These are phyloP conservation scores for Sphagnum tenellum DNA, from an alignment of 225 moss, liverwort and hornwort species.

Conservation along the genomic window DNA sequence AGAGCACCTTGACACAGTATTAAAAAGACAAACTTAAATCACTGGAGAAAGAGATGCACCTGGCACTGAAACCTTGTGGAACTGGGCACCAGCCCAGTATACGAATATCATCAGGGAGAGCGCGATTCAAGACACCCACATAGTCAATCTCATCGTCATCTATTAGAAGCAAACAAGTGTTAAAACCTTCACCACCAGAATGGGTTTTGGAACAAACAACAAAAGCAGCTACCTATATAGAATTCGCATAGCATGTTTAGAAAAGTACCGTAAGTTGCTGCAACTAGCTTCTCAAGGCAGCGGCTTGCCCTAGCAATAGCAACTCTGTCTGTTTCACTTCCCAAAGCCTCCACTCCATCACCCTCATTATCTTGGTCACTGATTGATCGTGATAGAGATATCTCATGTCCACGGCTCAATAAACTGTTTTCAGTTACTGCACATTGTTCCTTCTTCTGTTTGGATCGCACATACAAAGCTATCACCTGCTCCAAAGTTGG, in stretches of 20 bases:
- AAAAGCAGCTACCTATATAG: no score
- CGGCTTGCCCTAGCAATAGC: slow-evolving; percentile 80
- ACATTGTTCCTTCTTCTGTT: slow-evolving; percentile 22
- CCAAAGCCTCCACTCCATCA: slow-evolving; percentile 5
- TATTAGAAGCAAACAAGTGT: slow-evolving; percentile 8
- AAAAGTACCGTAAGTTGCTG: slow-evolving; percentile 42
- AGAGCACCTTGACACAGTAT: no score
- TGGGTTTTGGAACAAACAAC: no score
- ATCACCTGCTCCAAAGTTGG: slow-evolving; percentile 38
- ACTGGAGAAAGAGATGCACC: slow-evolving; percentile 16
- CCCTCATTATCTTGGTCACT: not conserved
- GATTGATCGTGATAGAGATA: no score
- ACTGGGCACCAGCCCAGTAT: slow-evolving; percentile 96
- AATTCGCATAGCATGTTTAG: no score
- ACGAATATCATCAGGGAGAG: slow-evolving; percentile 84
- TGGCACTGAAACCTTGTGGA: slow-evolving; percentile 75
- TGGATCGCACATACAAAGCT: slow-evolving; percentile 75
- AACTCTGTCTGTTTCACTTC: slow-evolving; percentile 53
- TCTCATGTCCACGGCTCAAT: no score
- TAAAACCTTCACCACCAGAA: no score
- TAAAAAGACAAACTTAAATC: no score
- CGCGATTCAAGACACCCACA: slow-evolving; percentile 75
- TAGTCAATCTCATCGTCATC: slow-evolving; percentile 77
- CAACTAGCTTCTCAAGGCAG: slow-evolving; percentile 40
- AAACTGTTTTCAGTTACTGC: not conserved